Evolutionary conservation across 2,329 filamentous ascomycete species (phyloP).

Genomic region (Chaetomiaceae sp.): DNA sequence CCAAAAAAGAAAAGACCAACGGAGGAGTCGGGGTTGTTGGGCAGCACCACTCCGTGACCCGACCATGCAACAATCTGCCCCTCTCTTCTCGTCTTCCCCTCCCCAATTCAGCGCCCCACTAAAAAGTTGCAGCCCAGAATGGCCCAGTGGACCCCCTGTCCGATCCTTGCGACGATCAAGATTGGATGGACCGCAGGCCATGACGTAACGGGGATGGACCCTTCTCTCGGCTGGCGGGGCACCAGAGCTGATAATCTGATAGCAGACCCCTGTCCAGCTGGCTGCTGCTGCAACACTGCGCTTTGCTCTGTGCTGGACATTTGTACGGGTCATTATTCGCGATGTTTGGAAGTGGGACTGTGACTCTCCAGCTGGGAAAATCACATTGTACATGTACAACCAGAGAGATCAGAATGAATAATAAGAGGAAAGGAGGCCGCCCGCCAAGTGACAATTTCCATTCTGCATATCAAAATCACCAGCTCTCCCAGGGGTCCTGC

Average conservation of each 20-base stretch:
- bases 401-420: too few relatives aligned
- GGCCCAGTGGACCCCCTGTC: neutral
- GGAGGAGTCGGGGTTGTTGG: too few relatives aligned
- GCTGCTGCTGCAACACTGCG: too few relatives aligned
- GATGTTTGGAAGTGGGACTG: too few relatives aligned
- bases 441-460: too few relatives aligned
- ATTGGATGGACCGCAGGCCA: conserved; percentile 1
- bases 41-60: too few relatives aligned
- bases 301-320: too few relatives aligned
- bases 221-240: neutral
- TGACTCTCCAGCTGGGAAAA: too few relatives aligned
- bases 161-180: conserved; percentile 12
- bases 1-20: too few relatives aligned
- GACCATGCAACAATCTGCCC: neutral
- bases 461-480: neutral
- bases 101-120: neutral
- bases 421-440: too few relatives aligned
- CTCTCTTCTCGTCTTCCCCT: neutral
- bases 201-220: conserved; percentile 14
- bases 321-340: too few relatives aligned
- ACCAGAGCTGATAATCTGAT: neutral
- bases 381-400: too few relatives aligned
- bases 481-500: conserved; percentile 3
- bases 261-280: neutral
- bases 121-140: neutral